A percentile compares a stretch with the other conserved stretches of the same genome.
phyloP scores from a whole-genome alignment of 257 asterid species.

The Petunia axillaris region DNA sequence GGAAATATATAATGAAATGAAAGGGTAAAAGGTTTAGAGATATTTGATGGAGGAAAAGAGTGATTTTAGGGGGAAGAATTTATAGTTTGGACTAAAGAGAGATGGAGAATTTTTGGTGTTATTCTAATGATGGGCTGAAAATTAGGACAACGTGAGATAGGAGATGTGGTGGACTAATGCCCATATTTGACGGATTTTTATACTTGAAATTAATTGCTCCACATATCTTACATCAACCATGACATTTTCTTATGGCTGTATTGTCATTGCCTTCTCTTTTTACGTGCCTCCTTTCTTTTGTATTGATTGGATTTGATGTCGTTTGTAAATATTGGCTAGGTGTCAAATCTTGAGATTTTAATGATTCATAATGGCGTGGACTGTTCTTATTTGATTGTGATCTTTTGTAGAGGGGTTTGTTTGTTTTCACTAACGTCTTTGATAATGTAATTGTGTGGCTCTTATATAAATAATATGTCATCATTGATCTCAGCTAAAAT shows the following conservation, averaged over 20 bases:
- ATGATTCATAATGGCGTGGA: neutral
- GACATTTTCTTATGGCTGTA: slow-evolving; percentile 43
- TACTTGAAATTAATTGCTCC: slow-evolving; percentile 2
- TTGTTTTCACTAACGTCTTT: no score
- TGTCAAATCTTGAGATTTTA: slow-evolving; percentile 1
- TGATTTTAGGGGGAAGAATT: neutral
- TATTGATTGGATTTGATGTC: slow-evolving; percentile 22
- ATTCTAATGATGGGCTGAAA: neutral
- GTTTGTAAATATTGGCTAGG: neutral
- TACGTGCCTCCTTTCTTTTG: neutral
- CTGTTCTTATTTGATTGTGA: neutral
- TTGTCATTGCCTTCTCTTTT: slow-evolving; percentile 19
- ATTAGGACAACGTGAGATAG: neutral
- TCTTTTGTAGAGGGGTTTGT: no score
- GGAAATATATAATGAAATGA: neutral
- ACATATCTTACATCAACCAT: slow-evolving; percentile 13
- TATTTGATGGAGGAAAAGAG: neutral
- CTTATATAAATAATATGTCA: no score
- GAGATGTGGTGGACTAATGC: slow-evolving; percentile 31
- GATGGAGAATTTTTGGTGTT: no score
- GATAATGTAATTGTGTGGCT: no score
- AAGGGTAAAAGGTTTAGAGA: neutral
- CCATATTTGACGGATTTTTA: slow-evolving; percentile 38
- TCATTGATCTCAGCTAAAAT: no score
- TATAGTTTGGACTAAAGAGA: neutral